Evolutionary conservation across 169 alveolate species (phyloP).

Genomic region (Cystoisospora suis): DNA sequence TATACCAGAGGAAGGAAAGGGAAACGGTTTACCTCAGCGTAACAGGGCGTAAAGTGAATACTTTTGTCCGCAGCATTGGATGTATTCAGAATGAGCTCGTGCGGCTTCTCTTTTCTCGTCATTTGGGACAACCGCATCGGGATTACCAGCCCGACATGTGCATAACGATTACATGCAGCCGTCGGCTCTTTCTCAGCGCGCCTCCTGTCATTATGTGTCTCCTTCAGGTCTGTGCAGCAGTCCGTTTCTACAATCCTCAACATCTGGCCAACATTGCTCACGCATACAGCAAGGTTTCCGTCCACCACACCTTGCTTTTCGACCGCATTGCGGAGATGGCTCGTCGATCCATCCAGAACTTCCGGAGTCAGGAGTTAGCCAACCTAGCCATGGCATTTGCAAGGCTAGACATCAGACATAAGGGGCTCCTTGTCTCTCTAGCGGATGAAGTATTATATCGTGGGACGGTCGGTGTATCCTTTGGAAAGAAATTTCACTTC

Average conservation of each 20-base stretch:
- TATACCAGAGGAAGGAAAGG: too few relatives aligned
- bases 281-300: slow-evolving; percentile 15
- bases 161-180: too few relatives aligned
- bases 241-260: slow-evolving; percentile 8
- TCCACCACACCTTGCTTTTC: not conserved
- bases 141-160: too few relatives aligned
- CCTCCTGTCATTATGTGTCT: not conserved
- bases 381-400: slow-evolving; percentile 37
- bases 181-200: too few relatives aligned
- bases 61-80: too few relatives aligned
- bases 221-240: not conserved
- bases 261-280: slow-evolving; percentile 32
- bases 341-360: slow-evolving; percentile 9
- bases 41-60: too few relatives aligned
- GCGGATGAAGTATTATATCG: slow-evolving; percentile 43
- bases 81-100: too few relatives aligned
- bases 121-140: too few relatives aligned
- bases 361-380: not conserved
- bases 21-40: too few relatives aligned
- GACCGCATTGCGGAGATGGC: slow-evolving; percentile 7
- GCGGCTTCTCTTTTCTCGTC: too few relatives aligned
- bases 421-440: slow-evolving; percentile 8
- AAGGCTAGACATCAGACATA: not conserved
- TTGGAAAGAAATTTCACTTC: not conserved
- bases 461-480: not conserved